Evolutionary conservation across 148 eudicot genomes (phyloP), one percentile per base, ranked within the genome.

Genomic region (Rhododendron kiyosumense): DNA sequence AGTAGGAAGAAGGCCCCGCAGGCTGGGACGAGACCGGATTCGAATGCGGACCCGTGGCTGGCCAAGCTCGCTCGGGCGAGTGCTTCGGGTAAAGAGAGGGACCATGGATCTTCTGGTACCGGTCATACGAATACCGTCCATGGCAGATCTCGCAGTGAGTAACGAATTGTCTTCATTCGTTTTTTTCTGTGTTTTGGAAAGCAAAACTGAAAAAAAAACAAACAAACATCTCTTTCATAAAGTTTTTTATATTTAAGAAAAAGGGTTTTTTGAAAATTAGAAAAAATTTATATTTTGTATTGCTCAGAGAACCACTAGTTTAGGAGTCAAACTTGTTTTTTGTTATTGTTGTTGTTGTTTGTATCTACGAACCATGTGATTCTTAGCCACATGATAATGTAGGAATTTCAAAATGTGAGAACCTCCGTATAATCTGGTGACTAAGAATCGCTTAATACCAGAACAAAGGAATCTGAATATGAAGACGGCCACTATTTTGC

Each of bases 21-120:
- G 65, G 65, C 10, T 59, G 26, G n/a, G 65, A 20, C n/a, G 2
- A 59, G 65, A 22, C 65, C 2, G 2, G 65, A 90, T 48, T 54
- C 22, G 22, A 87, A 88, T 46, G 93, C 92, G 43, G 91, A 93
- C 83, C 99, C 98, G 1, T 95, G 96, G 94, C 91, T 96, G 0
- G 84, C 93, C 30, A 96, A 93, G 91, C 92, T 95, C 3, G 97
- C 94, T 76, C 88, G 85, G 86, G 95, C 96, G 1, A 59, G 88
- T 8, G 91, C 90, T 65, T 92, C 99, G 0, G 91, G 92, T 32
- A 91, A 85, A 38, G 95, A 94, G 3, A 95, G 97, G 48, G 95
- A 96, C 86, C 93, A 95, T 85, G 98, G 96, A 65, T 94, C 99
- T 7, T 92, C 92, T 20, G 91, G 92, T 88, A 94, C 97, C 0